Base-by-base conservation (phyloP, 1,284 basidiomycete genomes). In the Abortiporus biennis region DNA sequence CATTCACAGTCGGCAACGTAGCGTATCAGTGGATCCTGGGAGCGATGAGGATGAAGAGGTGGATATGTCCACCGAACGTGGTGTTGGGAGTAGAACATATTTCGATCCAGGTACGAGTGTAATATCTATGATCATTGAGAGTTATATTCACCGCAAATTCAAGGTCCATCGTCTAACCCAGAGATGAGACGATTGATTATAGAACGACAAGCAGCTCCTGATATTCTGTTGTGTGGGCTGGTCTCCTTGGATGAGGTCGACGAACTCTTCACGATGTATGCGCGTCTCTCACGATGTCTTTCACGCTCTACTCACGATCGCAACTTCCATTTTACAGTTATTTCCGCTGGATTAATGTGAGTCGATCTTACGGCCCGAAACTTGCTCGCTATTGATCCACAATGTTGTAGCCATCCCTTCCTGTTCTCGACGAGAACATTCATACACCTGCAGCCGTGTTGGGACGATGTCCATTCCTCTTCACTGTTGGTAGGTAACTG, bases 211-310 rank as follows among this genome's bases (percentile, higher is more conserved):
- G 53, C 57, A 24, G 64, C 67, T 3, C 69, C 69, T 8, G 67
- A 72, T 45, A 67, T 73, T 23, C 56, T 72, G 15, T 61, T 65
- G 3, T 63, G 62, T 3, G 70, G 69, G 16, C 58, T 72, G 36
- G 58, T 74, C 44, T 61, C 62, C 6, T 63, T 64, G 17, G 61
- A 65, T 12, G 71, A 74, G 42, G 69, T 65, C 6, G 55, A 63
- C 8, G 60, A 64, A 15, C 58, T 74, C 20, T 72, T 74, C 50
- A 58, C 65, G 27, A 65, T 72, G 63, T 72, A 56, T 47, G 70
- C 68, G n/a, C n/a, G n/a, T n/a, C n/a, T n/a, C n/a, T n/a, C n/a
- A n/a, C n/a, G n/a, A n/a, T n/a, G 21, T 23, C 22, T 43, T 15
- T n/a, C n/a, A n/a, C n/a, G n/a, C n/a, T n/a, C n/a, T n/a, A n/a